Conservation (phyloP, 2,329 filamentous ascomycete genomes). For the Emmonsiellopsis sp. region DNA sequence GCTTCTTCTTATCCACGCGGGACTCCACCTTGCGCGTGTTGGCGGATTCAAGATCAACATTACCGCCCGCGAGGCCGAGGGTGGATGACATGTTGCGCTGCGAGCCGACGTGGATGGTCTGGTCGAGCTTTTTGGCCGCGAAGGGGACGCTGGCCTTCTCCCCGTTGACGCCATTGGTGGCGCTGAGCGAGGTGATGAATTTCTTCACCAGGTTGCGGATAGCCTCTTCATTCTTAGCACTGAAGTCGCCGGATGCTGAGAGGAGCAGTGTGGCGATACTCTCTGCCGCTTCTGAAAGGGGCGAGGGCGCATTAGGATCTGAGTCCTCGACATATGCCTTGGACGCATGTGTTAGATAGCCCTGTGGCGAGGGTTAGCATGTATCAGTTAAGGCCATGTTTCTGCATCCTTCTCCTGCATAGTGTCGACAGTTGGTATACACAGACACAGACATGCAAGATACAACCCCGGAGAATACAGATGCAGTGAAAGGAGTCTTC, state of each 20-base stretch:
- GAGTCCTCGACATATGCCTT: conserved; percentile 67
- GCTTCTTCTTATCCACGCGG: conserved; percentile 95
- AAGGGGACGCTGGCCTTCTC: conserved; percentile 63
- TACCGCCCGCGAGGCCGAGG: conserved; percentile 71
- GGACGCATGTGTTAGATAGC: conserved; percentile 89
- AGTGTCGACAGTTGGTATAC: conserved; percentile 1
- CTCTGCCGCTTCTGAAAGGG: conserved; percentile 73
- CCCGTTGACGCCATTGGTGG: conserved; percentile 58
- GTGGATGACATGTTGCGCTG: conserved; percentile 96
- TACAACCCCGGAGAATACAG: neutral
- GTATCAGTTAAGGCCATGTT: neutral
- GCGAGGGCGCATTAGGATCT: conserved; percentile 61
- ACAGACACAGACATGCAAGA: neutral
- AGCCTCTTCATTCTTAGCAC: conserved; percentile 60
- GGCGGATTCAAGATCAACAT: conserved; percentile 87
- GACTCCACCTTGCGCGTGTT: conserved; percentile 92
- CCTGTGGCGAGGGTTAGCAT: conserved; percentile 32
- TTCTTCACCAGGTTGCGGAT: conserved; percentile 80
- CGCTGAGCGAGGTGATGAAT: conserved; percentile 75
- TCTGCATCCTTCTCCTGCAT: neutral
- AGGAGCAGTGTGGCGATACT: conserved; percentile 81
- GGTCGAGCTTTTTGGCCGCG: conserved; percentile 75
- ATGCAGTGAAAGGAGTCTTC: neutral
- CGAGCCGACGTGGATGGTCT: conserved; percentile 87
- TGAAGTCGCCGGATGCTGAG: conserved; percentile 82